Percentiles rank a stretch among this genome's conserved stretches.
These are phyloP conservation scores for Hypholoma fasciculare DNA, from an alignment of 768 basidiomycete genomes.

Conservation along the genomic window DNA sequence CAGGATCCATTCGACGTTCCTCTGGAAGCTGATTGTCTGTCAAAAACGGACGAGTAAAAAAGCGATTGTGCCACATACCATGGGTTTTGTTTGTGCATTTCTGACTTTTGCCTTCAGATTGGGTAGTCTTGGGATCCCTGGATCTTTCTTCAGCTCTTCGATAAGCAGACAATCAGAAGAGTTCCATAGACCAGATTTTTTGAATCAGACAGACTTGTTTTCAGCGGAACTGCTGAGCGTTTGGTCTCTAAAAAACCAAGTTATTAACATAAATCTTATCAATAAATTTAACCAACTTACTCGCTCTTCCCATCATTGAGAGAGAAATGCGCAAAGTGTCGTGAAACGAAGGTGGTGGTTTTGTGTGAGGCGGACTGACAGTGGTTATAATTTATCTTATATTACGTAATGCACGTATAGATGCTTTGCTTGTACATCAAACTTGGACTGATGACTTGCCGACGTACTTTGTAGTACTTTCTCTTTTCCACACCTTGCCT, in stretches of 20 bases:
- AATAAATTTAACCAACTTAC: conserved; percentile 6
- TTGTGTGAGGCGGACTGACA: no score
- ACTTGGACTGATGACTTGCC: no score
- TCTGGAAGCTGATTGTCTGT: conserved; percentile 19
- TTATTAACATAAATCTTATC: neutral
- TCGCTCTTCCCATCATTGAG: conserved; percentile 23
- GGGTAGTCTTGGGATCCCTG: conserved; percentile 83
- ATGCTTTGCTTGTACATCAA: no score
- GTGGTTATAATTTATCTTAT: no score
- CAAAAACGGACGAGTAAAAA: neutral
- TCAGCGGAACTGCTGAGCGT: conserved; percentile 39
- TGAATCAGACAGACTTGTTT: conserved; percentile 34
- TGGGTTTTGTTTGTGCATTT: conserved; percentile 45
- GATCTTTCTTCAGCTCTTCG: conserved; percentile 84
- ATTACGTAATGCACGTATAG: no score
- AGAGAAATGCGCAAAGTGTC: neutral
- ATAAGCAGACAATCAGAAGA: neutral
- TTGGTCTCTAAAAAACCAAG: conserved; percentile 31
- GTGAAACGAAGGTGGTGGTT: no score
- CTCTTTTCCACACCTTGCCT: no score
- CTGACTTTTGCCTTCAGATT: conserved; percentile 59
- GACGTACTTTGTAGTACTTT: no score
- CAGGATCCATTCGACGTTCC: conserved; percentile 42
- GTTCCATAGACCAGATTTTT: neutral
- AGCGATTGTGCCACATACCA: conserved; percentile 29